Base-by-base conservation (phyloP, 148 eudicot genomes). In the Vaccinium macrocarpon region DNA sequence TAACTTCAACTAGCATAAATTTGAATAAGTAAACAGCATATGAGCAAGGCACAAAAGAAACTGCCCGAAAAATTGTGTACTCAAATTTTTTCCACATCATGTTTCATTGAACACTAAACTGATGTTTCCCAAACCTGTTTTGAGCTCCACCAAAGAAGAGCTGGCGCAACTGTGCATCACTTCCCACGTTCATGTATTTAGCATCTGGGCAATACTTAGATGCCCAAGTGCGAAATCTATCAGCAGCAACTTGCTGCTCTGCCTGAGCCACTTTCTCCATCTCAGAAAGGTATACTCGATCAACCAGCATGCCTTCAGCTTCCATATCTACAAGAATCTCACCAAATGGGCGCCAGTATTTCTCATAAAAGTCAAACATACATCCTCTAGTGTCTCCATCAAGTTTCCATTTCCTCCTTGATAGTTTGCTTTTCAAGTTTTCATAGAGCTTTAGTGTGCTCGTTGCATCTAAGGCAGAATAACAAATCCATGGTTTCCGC, bases 311-410 rank as follows among this genome's bases (percentile, higher is more conserved):
- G 61, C 99, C 99, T 81, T 95, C 95, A n/a, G 95, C 87, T 90
- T 97, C 99, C 99, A 97, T 92, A 84, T 90, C 84, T 29, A 94
- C 95, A 16, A 97, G 91, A 86, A 97, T 86, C 88, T 94, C 91
- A 73, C 99, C 99, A 91, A 97, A 97, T 51, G 99, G 99, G 76
- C 89, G 94, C 97, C 98, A 93, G 87, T 93, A 95, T 38, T 84
- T 80, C 72, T 90, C 90, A 83, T 97, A 97, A 82, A 92, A 95
- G 74, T 90, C 80, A 62, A 91, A 85, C 98, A 97, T 93, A 79
- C 87, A 85, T 78, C 98, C 99, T 84, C 38, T 86, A 66, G 12
- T 19, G 35, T 66, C 78, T 78, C 93, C 93, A 85, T 93, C 85
- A 71, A 97, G 83, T 21, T 61, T 81, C 98, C 99, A 97, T 10